phyloP scores from a whole-genome alignment of 345 rosid genomes.

The Hibiscus syriacus region DNA sequence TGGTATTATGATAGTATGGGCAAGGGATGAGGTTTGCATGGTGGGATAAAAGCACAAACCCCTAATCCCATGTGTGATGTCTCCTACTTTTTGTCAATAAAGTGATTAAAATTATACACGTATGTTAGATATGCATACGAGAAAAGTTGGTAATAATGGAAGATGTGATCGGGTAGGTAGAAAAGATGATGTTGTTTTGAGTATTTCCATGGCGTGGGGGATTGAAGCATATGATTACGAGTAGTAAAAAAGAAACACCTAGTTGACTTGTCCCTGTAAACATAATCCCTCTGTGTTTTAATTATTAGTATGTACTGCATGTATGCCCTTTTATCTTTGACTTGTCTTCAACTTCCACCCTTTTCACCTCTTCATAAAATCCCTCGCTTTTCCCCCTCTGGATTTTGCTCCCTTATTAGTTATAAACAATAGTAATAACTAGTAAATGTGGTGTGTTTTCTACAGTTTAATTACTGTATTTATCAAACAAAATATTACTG shows the following conservation, averaged over 20 bases:
- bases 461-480: too few relatives aligned
- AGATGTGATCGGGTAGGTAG: background rate
- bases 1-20: background rate
- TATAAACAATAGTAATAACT: too few relatives aligned
- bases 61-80: background rate
- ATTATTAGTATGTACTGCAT: background rate
- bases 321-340: too few relatives aligned
- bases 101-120: too few relatives aligned
- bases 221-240: background rate
- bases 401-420: too few relatives aligned
- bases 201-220: background rate
- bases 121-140: background rate
- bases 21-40: background rate
- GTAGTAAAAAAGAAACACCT: background rate
- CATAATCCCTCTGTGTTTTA: background rate
- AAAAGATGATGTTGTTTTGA: background rate
- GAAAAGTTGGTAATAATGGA: conserved; percentile 5
- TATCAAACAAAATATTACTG: too few relatives aligned
- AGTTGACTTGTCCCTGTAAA: background rate
- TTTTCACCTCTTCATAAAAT: too few relatives aligned
- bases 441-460: too few relatives aligned
- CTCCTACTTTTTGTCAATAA: conserved; percentile 7
- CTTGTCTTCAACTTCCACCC: too few relatives aligned
- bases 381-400: too few relatives aligned
- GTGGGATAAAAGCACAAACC: background rate